Conservation (phyloP, 306 rosid genomes). For the Biancaea sappan region DNA sequence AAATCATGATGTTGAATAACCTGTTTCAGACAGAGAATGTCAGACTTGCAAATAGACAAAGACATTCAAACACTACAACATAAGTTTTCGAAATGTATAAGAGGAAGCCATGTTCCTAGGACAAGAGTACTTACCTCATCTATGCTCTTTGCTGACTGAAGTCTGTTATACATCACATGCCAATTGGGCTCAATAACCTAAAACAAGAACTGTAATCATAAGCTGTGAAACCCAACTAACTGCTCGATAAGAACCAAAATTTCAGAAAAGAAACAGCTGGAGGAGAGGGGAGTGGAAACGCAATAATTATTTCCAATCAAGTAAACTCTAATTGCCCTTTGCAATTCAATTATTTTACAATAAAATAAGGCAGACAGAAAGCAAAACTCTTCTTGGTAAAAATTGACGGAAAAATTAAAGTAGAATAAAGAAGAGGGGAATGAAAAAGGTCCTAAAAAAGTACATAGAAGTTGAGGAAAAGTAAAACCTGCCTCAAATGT, state of each 20-base stretch:
- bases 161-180: slow-evolving; percentile 87
- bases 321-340: not conserved
- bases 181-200: slow-evolving; percentile 98
- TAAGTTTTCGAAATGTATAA: slow-evolving; percentile 10
- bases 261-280: not conserved
- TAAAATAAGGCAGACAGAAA: slow-evolving; percentile 1
- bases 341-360: slow-evolving; percentile 24
- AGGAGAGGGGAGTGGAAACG: slow-evolving; percentile 25
- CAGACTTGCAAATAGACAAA: slow-evolving; percentile 27
- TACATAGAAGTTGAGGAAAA: slow-evolving; percentile 21
- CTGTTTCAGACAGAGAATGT: slow-evolving; percentile 58
- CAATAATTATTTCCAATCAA: not conserved
- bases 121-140: slow-evolving; percentile 68
- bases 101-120: not conserved
- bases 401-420: not conserved
- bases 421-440: not conserved
- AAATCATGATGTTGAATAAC: slow-evolving; percentile 93
- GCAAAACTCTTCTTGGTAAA: not conserved
- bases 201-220: slow-evolving; percentile 27
- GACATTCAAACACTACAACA: not conserved
- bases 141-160: slow-evolving; percentile 89
- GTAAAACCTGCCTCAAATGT: slow-evolving; percentile 85
- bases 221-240: slow-evolving; percentile 11
- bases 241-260: slow-evolving; percentile 31
- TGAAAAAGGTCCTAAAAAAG: slow-evolving; percentile 11